Base-by-base conservation (phyloP, 805 yeast genomes). In the Cyberlindnera maclurae region DNA sequence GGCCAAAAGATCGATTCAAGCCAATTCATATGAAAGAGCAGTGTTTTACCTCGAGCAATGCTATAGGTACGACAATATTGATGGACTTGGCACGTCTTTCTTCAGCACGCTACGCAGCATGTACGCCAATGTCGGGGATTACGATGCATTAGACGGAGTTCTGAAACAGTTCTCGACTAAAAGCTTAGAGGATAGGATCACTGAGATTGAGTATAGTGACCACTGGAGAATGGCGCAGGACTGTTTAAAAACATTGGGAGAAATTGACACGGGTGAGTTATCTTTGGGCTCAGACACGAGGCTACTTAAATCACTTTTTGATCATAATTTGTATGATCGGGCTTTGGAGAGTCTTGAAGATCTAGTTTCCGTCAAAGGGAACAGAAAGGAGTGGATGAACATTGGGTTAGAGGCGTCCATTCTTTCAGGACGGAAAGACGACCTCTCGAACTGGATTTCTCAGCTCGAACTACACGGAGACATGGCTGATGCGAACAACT, bases 151-250 rank as follows among this genome's bases (percentile, higher is more conserved):
- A 26, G 89, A 84, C 54, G 99, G 98, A 16, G 77, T 86, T 4
- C 63, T 89, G 40, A 78, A 84, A 42, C 71, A 71, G 43, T 81
- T 85, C 49, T 77, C 95, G 0, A 72, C 82, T 0, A 74, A 77
- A 30, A 75, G 77, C 46, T 62, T 87, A 32, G 72, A 75, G n/a
- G 89, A 88, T 43, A 84, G 86, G 54, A 71, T 89, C 18, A 67
- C 79, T 6, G 86, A 86, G 41, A 77, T 90, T 38, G 93, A 87
- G 49, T 88, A 84, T 48, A 79, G 85, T 35, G 87, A 84, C 30
- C 82, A 82, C 50, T 88, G 96, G 95, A 70, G 77, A 30, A 71
- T 86, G 50, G 95, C 96, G 0, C 83, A 86, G 45, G 88, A 85
- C 44, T 86, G 96, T 28, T 80, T 86, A 49, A 79, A 79, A 33